Evolutionary conservation across 1,284 basidiomycete genomes (phyloP), one percentile per base, ranked within the genome.

Genomic region (Microbotryum silenes-acaulis): DNA sequence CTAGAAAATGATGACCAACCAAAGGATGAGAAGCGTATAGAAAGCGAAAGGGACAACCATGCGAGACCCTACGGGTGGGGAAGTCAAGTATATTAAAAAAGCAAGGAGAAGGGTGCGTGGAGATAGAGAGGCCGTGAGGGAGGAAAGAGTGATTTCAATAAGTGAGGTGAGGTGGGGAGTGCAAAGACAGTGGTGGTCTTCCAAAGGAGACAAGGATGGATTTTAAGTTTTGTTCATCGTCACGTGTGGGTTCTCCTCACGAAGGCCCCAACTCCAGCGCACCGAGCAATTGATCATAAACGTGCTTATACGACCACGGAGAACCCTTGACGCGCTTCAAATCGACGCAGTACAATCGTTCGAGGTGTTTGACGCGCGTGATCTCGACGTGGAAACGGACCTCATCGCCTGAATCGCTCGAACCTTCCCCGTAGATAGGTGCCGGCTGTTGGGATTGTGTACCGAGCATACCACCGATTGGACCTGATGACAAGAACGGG

Each of bases 301-400:
- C 81, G 75, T 88, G 92, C 78, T 92, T 92, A 79, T 92, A 97
- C 75, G 87, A 90, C 79, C 89, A 84, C 70, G 59, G 57, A 21
- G 49, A 57, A n/a, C 92, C 92, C 76, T 92, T 91, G 73, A 94
- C 75, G 65, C 92, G 79, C 70, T 92, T 84, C 75, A 96, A 87
- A 78, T 93, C 91, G 70, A 97, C 79, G 74, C 86, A 86, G 74
- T 87, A 91, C 50, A 89, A 88, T 71, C 89, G 88, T 69, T 86
- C 87, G 72, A 96, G 79, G 64, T 91, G 83, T 75, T 89, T 88
- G 72, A 96, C 81, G 67, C 87, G 80, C 53, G 91, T 94, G 65
- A 96, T 77, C 79, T 97, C 92, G 61, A 94, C 86, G 21, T 84
- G 88, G 79, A 96, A 96, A 67, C 89, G 84, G 65, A 96, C 89